phyloP scores from a whole-genome alignment of 768 basidiomycete species.

The Holtermanniella nyarrowii region DNA sequence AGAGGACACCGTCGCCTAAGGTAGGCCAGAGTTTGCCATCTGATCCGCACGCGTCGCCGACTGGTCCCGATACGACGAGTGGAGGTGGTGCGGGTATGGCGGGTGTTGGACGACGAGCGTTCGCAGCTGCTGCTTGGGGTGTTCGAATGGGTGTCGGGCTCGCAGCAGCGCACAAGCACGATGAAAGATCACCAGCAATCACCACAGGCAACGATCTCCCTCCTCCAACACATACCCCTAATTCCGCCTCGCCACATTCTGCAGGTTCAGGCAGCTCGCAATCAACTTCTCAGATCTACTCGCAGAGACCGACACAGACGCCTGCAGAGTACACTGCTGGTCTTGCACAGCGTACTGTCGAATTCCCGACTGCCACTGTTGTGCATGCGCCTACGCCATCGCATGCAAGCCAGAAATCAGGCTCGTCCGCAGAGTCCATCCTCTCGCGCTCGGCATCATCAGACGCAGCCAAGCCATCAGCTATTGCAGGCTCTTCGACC shows the following conservation, averaged over 20 bases:
- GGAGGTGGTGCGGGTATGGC: constrained; percentile 55
- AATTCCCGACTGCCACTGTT: too few species aligned
- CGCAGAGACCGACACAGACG: not conserved
- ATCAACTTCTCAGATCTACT: not conserved
- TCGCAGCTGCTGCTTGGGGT: constrained; percentile 56
- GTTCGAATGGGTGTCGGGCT: constrained; percentile 28
- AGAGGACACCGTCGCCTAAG: constrained; percentile 21
- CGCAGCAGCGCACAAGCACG: constrained; percentile 5
- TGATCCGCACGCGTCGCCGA: constrained; percentile 6
- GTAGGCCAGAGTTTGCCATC: constrained; percentile 23
- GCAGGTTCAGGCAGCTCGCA: not conserved
- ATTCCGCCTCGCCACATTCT: constrained; percentile 7
- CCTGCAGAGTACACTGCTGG: not conserved
- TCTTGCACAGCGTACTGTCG: not conserved
- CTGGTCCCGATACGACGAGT: constrained; percentile 14
- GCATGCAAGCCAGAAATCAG: too few species aligned
- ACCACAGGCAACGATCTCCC: constrained; percentile 67
- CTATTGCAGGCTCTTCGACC: too few species aligned
- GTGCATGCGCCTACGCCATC: too few species aligned
- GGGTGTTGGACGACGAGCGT: constrained; percentile 76
- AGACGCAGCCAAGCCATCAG: not conserved
- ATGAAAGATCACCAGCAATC: constrained; percentile 27
- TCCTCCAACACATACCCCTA: constrained; percentile 41
- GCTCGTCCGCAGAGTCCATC: not conserved
- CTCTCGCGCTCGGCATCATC: not conserved